These are phyloP conservation scores for Tympanopsis confertula DNA, from an alignment of 2,329 filamentous ascomycete genomes.

Conservation along the genomic window DNA sequence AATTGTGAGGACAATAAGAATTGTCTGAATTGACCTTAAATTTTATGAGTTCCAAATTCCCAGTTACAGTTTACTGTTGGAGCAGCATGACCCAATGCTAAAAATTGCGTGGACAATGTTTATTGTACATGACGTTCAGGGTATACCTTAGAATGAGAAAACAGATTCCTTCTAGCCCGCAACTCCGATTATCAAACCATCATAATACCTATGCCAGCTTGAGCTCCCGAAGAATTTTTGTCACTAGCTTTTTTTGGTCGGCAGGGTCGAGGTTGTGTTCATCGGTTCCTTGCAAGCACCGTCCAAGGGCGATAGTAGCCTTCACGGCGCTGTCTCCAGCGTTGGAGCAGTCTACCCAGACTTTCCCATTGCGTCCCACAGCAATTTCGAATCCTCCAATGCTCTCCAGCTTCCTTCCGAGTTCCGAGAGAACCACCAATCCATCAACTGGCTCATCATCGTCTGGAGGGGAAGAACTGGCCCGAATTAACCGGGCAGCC, in stretches of 20 bases:
- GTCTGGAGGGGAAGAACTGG: constrained; percentile 30
- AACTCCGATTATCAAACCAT: too few species aligned
- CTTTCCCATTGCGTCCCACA: constrained; percentile 57
- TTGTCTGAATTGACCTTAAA: too few species aligned
- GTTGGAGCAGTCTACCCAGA: constrained; percentile 57
- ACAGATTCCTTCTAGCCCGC: too few species aligned
- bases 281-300: constrained; percentile 47
- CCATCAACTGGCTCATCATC: constrained; percentile 11
- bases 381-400: constrained; percentile 61
- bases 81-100: too few species aligned
- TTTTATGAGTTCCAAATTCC: too few species aligned
- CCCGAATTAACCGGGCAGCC: constrained; percentile 46
- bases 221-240: constrained; percentile 30
- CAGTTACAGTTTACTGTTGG: too few species aligned
- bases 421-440: constrained; percentile 46
- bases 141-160: too few species aligned
- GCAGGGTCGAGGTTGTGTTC: constrained; percentile 32
- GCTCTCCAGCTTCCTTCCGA: constrained; percentile 31
- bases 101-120: too few species aligned
- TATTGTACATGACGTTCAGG: too few species aligned
- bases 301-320: constrained; percentile 50
- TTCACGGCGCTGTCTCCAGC: constrained; percentile 21
- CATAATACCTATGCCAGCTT: too few species aligned
- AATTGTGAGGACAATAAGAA: too few species aligned
- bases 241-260: constrained; percentile 37